A percentile compares a stretch with the other conserved stretches of the same genome.
These are phyloP conservation scores for Boletus speciosus DNA, from an alignment of 768 basidiomycete species.

Conservation along the genomic window DNA sequence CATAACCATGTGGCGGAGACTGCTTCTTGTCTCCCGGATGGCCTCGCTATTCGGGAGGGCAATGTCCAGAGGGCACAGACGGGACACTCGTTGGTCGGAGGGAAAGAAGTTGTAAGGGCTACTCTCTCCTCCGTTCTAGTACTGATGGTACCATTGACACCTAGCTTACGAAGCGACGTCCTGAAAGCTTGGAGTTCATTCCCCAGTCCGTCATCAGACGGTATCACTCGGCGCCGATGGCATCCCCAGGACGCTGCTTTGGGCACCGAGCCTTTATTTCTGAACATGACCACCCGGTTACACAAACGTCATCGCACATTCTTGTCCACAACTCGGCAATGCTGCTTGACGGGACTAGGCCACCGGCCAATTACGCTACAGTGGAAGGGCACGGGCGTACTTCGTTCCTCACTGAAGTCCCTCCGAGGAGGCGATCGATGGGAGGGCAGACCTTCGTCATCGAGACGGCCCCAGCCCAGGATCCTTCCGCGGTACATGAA, in stretches of 20 bases:
- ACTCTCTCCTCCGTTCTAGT: neutral
- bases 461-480: neutral
- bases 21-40: neutral
- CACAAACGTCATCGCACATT: neutral
- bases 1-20: neutral
- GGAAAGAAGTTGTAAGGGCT: constrained; percentile 11
- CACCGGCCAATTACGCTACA: constrained; percentile 2
- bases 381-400: neutral
- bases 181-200: constrained; percentile 23
- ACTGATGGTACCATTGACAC: neutral
- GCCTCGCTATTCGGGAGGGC: neutral
- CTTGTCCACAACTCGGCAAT: neutral
- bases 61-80: neutral
- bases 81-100: neutral
- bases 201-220: constrained; percentile 27
- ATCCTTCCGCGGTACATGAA: neutral
- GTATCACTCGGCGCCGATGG: constrained; percentile 11
- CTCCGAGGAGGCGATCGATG: neutral
- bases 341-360: neutral
- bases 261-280: neutral
- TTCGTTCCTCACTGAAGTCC: neutral
- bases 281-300: neutral
- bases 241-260: neutral
- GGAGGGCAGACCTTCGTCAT: neutral
- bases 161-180: constrained; percentile 10